These are phyloP conservation scores for Fragilariopsis cylindrus DNA, from an alignment of 108 stramenopile species.

Conservation along the genomic window DNA sequence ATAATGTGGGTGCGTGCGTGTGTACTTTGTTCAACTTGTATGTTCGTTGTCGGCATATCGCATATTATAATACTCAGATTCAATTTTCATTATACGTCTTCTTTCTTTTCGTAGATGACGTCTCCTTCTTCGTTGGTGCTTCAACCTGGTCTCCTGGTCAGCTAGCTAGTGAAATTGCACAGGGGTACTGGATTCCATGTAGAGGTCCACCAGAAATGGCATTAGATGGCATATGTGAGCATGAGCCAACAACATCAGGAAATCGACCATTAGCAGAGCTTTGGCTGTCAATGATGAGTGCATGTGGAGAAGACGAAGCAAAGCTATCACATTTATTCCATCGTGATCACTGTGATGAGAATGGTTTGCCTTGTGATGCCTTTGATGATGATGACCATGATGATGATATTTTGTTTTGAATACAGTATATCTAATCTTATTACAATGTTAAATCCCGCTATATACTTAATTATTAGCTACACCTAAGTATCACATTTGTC, in stretches of 20 bases:
- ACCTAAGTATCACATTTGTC: too few species aligned
- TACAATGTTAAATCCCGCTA: too few species aligned
- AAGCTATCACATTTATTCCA: constrained; percentile 61
- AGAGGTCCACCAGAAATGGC: constrained; percentile 70
- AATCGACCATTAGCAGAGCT: constrained; percentile 62
- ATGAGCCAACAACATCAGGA: constrained; percentile 29
- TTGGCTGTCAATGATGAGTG: constrained; percentile 84
- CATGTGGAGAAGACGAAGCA: constrained; percentile 73
- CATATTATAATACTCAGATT: background rate
- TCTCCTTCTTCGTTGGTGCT: constrained; percentile 79
- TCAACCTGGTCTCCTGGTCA: constrained; percentile 77
- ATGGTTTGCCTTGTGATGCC: constrained; percentile 34
- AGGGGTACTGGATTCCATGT: constrained; percentile 81
- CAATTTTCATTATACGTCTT: background rate
- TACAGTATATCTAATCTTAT: background rate
- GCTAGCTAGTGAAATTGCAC: constrained; percentile 73
- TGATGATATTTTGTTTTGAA: constrained; percentile 14
- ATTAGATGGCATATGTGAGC: constrained; percentile 65
- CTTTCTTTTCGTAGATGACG: constrained; percentile 43
- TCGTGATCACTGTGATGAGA: constrained; percentile 34
- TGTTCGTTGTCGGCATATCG: background rate
- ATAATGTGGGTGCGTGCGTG: background rate
- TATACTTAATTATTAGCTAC: too few species aligned
- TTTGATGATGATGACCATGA: constrained; percentile 26
- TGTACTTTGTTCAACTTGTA: background rate